These are phyloP conservation scores for Talaromyces trachyspermus DNA, from an alignment of 495 filamentous ascomycete species.

Conservation along the genomic window DNA sequence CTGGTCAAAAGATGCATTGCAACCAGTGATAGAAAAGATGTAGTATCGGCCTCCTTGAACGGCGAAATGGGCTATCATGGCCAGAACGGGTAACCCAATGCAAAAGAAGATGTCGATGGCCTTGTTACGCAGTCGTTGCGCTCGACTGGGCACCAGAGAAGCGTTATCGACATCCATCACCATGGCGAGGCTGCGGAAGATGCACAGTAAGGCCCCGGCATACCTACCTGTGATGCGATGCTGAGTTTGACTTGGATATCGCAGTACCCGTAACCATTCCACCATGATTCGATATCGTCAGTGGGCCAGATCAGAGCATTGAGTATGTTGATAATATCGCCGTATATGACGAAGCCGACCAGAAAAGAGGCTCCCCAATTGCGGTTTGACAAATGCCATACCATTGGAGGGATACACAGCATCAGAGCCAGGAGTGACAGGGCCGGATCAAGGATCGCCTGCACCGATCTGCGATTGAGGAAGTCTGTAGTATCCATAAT, in stretches of 20 bases:
- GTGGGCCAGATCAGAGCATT: slow-evolving; percentile 79
- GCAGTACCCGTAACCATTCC: slow-evolving; percentile 67
- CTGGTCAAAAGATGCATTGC: slow-evolving; percentile 52
- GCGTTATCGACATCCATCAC: slow-evolving; percentile 60
- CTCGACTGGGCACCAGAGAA: slow-evolving; percentile 42
- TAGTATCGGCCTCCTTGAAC: slow-evolving; percentile 65
- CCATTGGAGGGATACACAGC: slow-evolving; percentile 39
- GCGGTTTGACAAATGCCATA: slow-evolving; percentile 35
- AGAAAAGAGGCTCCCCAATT: slow-evolving; percentile 47
- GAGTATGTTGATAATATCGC: slow-evolving; percentile 62
- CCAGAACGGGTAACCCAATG: slow-evolving; percentile 56
- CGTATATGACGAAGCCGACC: slow-evolving; percentile 54
- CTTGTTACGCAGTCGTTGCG: slow-evolving; percentile 44
- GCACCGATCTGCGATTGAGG: slow-evolving; percentile 15
- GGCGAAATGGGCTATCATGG: slow-evolving; percentile 60
- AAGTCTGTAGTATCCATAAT: too few relatives aligned
- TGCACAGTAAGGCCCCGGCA: slow-evolving; percentile 53
- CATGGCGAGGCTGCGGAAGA: slow-evolving; percentile 66
- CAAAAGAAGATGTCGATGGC: slow-evolving; percentile 61
- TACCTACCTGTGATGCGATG: slow-evolving; percentile 54
- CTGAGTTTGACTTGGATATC: slow-evolving; percentile 72
- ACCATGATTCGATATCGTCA: slow-evolving; percentile 62
- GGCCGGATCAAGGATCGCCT: slow-evolving; percentile 33
- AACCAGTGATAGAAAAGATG: slow-evolving; percentile 68
- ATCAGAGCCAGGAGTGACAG: slow-evolving; percentile 51